phyloP scores from a whole-genome alignment of 768 basidiomycete species.

The Pisolithus microcarpus region DNA sequence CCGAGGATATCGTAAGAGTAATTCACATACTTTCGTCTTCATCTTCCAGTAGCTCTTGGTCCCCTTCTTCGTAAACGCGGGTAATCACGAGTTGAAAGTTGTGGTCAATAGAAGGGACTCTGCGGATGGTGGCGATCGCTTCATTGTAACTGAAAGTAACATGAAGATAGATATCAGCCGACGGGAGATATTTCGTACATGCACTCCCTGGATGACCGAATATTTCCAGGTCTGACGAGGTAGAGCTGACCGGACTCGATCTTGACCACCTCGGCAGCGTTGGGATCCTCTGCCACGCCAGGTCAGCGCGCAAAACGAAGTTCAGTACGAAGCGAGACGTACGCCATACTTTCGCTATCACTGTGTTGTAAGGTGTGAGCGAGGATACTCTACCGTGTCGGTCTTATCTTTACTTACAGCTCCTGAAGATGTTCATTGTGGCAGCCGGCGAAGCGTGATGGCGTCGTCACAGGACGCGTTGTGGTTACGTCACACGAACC shows the following conservation, averaged over 20 bases:
- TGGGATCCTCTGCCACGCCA: slow-evolving; percentile 68
- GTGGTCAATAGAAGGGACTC: slow-evolving; percentile 68
- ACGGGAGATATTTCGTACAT: slow-evolving; percentile 54
- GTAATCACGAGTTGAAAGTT: slow-evolving; percentile 91
- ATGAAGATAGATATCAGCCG: not conserved
- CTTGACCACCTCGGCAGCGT: slow-evolving; percentile 92
- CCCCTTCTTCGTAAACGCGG: slow-evolving; percentile 95
- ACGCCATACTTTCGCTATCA: slow-evolving; percentile 95
- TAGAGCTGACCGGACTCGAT: slow-evolving; percentile 88
- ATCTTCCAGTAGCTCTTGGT: slow-evolving; percentile 90
- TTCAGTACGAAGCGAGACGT: slow-evolving; percentile 32
- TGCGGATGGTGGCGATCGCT: slow-evolving; percentile 89
- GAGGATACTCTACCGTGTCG: slow-evolving; percentile 1
- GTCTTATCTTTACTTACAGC: slow-evolving; percentile 43
- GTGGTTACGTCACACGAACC: slow-evolving; percentile 17
- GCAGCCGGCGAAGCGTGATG: slow-evolving; percentile 1
- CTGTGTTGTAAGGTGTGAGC: slow-evolving; percentile 35
- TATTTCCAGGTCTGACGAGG: slow-evolving; percentile 84
- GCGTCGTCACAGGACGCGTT: slow-evolving; percentile 21
- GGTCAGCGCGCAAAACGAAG: slow-evolving; percentile 18
- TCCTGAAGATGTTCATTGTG: slow-evolving; percentile 82
- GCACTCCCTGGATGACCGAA: slow-evolving; percentile 92
- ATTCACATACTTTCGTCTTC: slow-evolving; percentile 74
- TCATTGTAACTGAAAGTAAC: slow-evolving; percentile 71
- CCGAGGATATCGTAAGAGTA: not conserved